Evolutionary conservation across 2,329 filamentous ascomycete genomes (phyloP).

Genomic region (Zymoseptoria tritici): DNA sequence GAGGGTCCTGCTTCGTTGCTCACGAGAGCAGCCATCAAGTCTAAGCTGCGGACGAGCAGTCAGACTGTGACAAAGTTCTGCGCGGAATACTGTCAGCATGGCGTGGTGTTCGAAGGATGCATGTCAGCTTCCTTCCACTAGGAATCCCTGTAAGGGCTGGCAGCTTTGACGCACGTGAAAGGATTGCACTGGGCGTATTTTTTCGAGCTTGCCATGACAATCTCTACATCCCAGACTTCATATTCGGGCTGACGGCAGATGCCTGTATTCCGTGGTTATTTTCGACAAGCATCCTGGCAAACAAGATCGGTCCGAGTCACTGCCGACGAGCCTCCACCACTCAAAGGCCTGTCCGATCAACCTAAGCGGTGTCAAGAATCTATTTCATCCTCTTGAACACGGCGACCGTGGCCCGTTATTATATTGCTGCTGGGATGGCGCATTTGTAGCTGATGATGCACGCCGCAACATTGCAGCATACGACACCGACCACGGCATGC

Average conservation of each 20-base stretch:
- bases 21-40: neutral
- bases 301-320: neutral
- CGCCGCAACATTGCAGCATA: too few relatives aligned
- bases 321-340: neutral
- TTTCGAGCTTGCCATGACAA: neutral
- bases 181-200: neutral
- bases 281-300: neutral
- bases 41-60: neutral
- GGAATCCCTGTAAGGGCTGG: neutral
- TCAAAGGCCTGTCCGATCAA: neutral
- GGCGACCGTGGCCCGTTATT: too few relatives aligned
- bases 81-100: neutral
- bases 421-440: too few relatives aligned
- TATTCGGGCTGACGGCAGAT: neutral
- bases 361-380: neutral
- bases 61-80: neutral
- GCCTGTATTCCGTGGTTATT: neutral
- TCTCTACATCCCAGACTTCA: neutral
- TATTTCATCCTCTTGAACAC: too few relatives aligned
- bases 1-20: neutral
- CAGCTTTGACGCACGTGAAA: neutral
- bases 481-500: too few relatives aligned
- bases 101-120: neutral
- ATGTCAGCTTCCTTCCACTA: neutral
- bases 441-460: neutral